Percentiles rank a stretch among this genome's conserved stretches.
These are phyloP conservation scores for Dioscorea cayenensis DNA, from an alignment of 116 monocot genomes.

Conservation along the genomic window DNA sequence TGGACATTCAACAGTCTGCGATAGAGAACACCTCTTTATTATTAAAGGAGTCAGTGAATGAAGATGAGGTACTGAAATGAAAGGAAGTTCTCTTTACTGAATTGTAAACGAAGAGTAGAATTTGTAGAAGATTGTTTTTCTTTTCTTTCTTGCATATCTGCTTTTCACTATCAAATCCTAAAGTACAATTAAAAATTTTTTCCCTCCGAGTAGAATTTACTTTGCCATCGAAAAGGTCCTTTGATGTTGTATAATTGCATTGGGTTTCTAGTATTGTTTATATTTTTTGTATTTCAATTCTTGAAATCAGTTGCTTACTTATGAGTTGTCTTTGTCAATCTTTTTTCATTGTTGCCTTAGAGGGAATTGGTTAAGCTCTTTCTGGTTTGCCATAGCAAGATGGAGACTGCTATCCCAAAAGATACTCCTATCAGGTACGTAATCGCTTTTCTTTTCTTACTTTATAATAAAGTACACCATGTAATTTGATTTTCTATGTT, in stretches of 20 bases:
- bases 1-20: conserved; percentile 81
- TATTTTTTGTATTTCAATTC: background rate
- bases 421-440: conserved; percentile 45
- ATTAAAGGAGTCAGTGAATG: conserved; percentile 32
- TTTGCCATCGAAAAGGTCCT: background rate
- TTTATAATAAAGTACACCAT: background rate
- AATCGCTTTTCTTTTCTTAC: background rate
- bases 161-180: background rate
- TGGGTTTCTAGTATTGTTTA: background rate
- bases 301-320: background rate
- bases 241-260: background rate
- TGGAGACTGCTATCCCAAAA: conserved; percentile 68
- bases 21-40: conserved; percentile 59
- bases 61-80: conserved; percentile 31
- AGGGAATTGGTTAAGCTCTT: conserved; percentile 56
- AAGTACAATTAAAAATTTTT: background rate
- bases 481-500: no score
- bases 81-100: no score
- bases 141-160: background rate
- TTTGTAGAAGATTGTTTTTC: background rate
- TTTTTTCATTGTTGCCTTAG: conserved; percentile 7
- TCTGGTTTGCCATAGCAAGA: conserved; percentile 79
- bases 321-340: background rate
- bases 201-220: background rate
- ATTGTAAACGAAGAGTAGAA: background rate